Base-by-base conservation (phyloP, 306 rosid species). In the Cyclanthera cordifolia region DNA sequence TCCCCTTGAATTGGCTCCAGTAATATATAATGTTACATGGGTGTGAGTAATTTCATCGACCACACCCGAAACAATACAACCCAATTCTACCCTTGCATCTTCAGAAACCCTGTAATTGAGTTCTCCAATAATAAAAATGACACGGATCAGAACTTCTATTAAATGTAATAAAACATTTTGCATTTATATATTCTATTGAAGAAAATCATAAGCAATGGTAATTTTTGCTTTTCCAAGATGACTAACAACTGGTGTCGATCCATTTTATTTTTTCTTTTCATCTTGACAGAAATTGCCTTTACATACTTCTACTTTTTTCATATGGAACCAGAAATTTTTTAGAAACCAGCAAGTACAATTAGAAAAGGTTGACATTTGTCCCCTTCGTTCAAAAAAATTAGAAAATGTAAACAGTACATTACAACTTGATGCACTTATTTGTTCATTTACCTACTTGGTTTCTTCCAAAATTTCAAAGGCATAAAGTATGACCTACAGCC, bases 61-160 rank as follows among this genome's bases (percentile, higher is more conserved):
- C 76, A 86, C 87, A 76, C 95, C 98, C 2, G 91, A 83, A 76
- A 93, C 87, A 69, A 87, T 67, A 75, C 85, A 78, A 72, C 98
- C 98, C 74, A 86, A 27, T 46, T 76, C 81, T 67, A 83, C 81
- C 72, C 72, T 70, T 68, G 85, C 88, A 73, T 82, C 91, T 80
- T 86, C 90, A 68, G 94, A 76, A 74, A 82, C 82, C 89, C 99
- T 92, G 90, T 43, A 76, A 89, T 75, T 72, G 50, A 55, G 37
- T 55, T 28, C 7, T 54, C 61, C 72, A 37, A 73, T 17, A 43
- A 70, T 10, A 74, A 34, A 34, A 34, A 75, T 39, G 71, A 63
- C 52, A 74, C 45, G 21, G 41, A 8, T 43, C 34, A 64, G 19
- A 64, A 64, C 37, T 61, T 61, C 16, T 21, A 43, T 43, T 41